A percentile compares a stretch with the other conserved stretches of the same genome.
Evolutionary conservation across 1,284 basidiomycete species (phyloP).

Genomic region (Marasmius sp.): DNA sequence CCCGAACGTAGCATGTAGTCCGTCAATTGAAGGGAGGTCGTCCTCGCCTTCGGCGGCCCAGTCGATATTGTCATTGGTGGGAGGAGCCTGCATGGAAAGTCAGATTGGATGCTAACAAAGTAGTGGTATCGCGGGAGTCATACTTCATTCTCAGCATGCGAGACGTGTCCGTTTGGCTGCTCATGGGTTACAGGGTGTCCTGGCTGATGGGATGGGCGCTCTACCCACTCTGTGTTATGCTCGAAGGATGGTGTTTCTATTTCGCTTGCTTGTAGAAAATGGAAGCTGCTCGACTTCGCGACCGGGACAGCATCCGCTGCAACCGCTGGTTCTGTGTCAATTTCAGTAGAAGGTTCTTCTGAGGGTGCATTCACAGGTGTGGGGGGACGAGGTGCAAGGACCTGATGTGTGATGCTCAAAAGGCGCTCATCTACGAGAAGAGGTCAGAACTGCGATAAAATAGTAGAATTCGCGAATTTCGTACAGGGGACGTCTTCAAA

Average conservation of each 20-base stretch:
- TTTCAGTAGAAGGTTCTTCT: constrained; percentile 18
- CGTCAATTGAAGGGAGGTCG: constrained; percentile 38
- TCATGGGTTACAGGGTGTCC: constrained; percentile 23
- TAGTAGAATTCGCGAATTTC: constrained; percentile 25
- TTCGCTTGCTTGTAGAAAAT: constrained; percentile 78
- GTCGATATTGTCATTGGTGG: constrained; percentile 15
- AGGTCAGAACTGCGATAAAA: constrained; percentile 5
- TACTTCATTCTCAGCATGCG: constrained; percentile 23
- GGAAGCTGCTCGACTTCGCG: constrained; percentile 54
- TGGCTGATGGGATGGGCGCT: constrained; percentile 34
- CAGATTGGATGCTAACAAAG: not conserved
- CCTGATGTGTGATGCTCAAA: constrained; percentile 51
- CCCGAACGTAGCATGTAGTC: constrained; percentile 34
- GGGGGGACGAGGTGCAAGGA: constrained; percentile 44
- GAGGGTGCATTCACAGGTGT: constrained; percentile 28
- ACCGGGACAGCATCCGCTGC: constrained; percentile 37
- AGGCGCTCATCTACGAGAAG: constrained; percentile 52
- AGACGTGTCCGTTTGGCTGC: constrained; percentile 28
- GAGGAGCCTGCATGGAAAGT: not conserved
- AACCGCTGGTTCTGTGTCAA: constrained; percentile 22
- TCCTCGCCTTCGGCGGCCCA: constrained; percentile 26
- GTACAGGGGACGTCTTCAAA: constrained; percentile 61
- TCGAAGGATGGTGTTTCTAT: constrained; percentile 54
- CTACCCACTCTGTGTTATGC: constrained; percentile 51
- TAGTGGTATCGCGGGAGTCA: constrained; percentile 10